Evolutionary conservation across 2,329 filamentous ascomycete species (phyloP).

Genomic region (Colletotrichum kahawae): DNA sequence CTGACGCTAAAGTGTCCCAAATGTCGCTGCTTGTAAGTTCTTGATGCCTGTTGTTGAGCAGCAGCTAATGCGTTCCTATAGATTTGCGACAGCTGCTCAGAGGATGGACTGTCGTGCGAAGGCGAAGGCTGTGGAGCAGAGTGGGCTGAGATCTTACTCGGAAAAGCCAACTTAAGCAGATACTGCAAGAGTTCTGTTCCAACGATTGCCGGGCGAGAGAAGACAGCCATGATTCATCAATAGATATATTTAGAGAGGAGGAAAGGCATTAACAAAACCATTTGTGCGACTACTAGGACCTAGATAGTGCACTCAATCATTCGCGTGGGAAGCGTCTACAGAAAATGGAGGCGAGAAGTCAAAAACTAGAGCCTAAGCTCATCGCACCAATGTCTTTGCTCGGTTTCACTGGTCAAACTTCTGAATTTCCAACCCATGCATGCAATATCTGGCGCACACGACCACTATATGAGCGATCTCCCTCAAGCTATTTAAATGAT

Average conservation of each 20-base stretch:
- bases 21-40: background rate
- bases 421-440: background rate
- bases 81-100: background rate
- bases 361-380: background rate
- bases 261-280: background rate
- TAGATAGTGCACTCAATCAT: background rate
- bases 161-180: background rate
- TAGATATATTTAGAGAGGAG: background rate
- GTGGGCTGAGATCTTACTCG: background rate
- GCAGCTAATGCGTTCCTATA: background rate
- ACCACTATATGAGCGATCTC: background rate
- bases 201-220: background rate
- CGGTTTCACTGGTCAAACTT: background rate
- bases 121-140: background rate
- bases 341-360: background rate
- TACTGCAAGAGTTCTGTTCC: background rate
- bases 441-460: background rate
- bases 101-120: background rate
- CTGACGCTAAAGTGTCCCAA: background rate
- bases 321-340: background rate
- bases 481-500: background rate
- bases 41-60: accelerated
- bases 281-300: background rate
- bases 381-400: background rate
- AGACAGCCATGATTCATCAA: too few species aligned